Percentiles rank a stretch among this genome's conserved stretches.
Evolutionary conservation across 2,329 filamentous ascomycete species (phyloP).

Genomic region (Neofusicoccum ribis): DNA sequence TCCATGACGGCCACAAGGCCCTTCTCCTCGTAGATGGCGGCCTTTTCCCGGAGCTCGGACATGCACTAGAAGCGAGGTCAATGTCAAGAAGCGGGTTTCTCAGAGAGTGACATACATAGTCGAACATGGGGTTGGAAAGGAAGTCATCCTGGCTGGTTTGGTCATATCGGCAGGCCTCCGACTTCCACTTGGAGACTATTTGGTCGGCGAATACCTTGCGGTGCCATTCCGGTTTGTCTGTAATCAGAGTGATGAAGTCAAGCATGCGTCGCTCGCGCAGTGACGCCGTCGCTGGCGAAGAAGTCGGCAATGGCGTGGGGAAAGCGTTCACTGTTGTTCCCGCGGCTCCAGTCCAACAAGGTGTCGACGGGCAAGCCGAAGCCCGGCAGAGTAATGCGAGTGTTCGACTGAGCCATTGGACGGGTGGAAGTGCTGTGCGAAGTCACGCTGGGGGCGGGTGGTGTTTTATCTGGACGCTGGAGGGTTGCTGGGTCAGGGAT

Average conservation of each 20-base stretch:
- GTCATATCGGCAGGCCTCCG: slow-evolving; percentile 23
- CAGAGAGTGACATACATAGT: not conserved
- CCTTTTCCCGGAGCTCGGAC: slow-evolving; percentile 54
- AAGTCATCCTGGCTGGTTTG: not conserved
- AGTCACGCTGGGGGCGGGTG: no score
- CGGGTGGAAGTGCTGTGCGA: no score
- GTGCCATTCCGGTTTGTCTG: slow-evolving; percentile 44
- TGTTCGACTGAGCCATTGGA: not conserved
- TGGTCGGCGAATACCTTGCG: slow-evolving; percentile 40
- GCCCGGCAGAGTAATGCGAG: slow-evolving; percentile 27
- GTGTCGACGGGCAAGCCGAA: slow-evolving; percentile 36
- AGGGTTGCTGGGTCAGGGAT: no score
- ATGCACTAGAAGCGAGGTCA: slow-evolving; percentile 26
- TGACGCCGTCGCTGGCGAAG: slow-evolving; percentile 20
- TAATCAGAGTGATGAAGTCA: slow-evolving; percentile 40
- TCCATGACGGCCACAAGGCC: slow-evolving; percentile 50
- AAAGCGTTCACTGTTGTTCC: slow-evolving; percentile 28
- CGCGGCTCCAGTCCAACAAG: slow-evolving; percentile 24
- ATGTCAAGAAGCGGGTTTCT: not conserved
- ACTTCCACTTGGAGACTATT: slow-evolving; percentile 34
- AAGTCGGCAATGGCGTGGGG: slow-evolving; percentile 35
- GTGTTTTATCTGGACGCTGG: no score
- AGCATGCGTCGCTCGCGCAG: slow-evolving; percentile 43
- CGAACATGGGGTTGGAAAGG: slow-evolving; percentile 7
- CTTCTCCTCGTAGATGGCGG: slow-evolving; percentile 43